phyloP scores from a whole-genome alignment of 805 yeast species.

The Suhomyces vadensis region DNA sequence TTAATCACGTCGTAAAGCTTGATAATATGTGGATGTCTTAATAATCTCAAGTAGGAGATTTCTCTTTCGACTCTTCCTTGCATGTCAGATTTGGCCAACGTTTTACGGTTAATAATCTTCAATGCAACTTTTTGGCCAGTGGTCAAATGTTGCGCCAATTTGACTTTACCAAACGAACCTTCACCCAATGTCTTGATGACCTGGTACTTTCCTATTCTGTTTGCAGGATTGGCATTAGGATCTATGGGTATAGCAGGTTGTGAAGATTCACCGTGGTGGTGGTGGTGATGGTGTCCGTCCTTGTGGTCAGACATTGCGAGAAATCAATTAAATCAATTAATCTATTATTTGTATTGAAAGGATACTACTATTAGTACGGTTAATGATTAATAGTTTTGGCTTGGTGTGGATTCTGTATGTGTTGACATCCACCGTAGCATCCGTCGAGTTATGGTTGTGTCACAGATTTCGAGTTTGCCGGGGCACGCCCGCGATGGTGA shows the following conservation, averaged over 20 bases:
- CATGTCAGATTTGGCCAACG: slow-evolving; percentile 33
- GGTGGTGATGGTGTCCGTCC: slow-evolving; percentile 22
- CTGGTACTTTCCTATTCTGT: slow-evolving; percentile 69
- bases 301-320: slow-evolving; percentile 7
- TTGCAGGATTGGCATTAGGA: slow-evolving; percentile 32
- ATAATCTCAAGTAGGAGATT: slow-evolving; percentile 29
- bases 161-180: slow-evolving; percentile 34
- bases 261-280: slow-evolving; percentile 13
- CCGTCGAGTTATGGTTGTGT: no score
- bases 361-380: no score
- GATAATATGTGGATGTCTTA: slow-evolving; percentile 34
- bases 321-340: neutral
- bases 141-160: slow-evolving; percentile 29
- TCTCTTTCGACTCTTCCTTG: slow-evolving; percentile 32
- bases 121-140: slow-evolving; percentile 32
- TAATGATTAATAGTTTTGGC: no score
- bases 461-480: no score
- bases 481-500: no score
- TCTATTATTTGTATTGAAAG: neutral
- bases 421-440: no score
- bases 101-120: slow-evolving; percentile 31
- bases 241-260: slow-evolving; percentile 11
- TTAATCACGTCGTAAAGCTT: slow-evolving; percentile 33
- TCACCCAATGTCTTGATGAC: slow-evolving; percentile 31
- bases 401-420: no score